Evolutionary conservation across 2,329 filamentous ascomycete genomes (phyloP), one percentile per base, ranked within the genome.

Genomic region (Stagonosporopsis chrysanthemi): DNA sequence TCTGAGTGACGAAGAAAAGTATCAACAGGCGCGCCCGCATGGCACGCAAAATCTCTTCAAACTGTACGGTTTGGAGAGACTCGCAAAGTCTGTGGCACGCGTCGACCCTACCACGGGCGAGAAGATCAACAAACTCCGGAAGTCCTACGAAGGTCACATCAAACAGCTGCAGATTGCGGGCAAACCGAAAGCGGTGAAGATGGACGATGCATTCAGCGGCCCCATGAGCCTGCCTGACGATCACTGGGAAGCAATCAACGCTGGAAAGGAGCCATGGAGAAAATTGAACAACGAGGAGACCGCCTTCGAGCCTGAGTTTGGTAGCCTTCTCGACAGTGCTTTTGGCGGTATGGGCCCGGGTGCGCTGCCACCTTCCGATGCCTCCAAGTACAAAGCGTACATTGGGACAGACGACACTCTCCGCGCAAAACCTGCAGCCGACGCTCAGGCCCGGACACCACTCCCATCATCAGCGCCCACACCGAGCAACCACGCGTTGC

Each of bases 121-220:
- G 69, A 89, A 89, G 76, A 88, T 81, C 60, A 82, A 88, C 74
- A 84, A 85, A 69, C 78, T 89, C 39, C 79, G 86, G 36, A 84
- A 84, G 65, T 82, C 81, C 31, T 84, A 84, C 65, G 82, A 83
- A 65, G 80, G 79, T 45, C 82, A 84, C 62, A 79, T 83, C 58
- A 83, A 82, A 65, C 72, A 72, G 36, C 70, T 84, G 55, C 75
- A 77, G 40, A 76, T 83, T 15, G 76, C 80, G 24, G 82, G 82
- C 44, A 79, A 79, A 61, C 80, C 80, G 56, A 83, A 83, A 67
- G 74, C 80, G 15, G 68, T 73, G 33, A 76, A 78, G 64, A 75
- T 77, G 63, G 74, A 78, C 52, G 65, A 69, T 24, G 69, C 71
- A 11, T 75, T 75, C 42, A 67, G 61, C 14, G 52, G 75, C 40